Conservation (phyloP, 352 stramenopile species). For the Globisporangium canariense region DNA sequence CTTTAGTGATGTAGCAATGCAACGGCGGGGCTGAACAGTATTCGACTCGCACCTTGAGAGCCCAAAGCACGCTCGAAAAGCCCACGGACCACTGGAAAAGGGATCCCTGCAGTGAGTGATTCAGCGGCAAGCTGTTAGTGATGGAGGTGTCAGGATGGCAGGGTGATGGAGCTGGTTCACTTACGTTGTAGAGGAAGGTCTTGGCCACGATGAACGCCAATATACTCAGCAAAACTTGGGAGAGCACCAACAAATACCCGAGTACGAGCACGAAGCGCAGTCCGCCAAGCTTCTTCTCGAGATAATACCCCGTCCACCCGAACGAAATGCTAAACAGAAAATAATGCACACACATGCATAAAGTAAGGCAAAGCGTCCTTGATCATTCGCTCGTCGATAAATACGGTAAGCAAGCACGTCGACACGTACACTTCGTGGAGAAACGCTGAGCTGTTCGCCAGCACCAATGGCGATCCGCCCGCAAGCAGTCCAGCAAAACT, state of each 20-base stretch:
- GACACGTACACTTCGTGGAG: constrained; percentile 17
- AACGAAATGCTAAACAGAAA: constrained; percentile 21
- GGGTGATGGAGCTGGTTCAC: background rate
- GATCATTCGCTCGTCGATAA: background rate
- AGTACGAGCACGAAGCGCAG: constrained; percentile 23
- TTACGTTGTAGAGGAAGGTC: constrained; percentile 17
- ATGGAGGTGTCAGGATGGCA: background rate
- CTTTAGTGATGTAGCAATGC: too few relatives aligned
- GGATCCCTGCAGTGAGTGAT: constrained; percentile 10
- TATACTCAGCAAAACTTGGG: constrained; percentile 19
- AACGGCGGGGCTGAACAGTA: too few relatives aligned
- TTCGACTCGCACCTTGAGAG: constrained; percentile 17
- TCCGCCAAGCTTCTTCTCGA: constrained; percentile 25
- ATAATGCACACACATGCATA: background rate
- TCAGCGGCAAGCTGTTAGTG: background rate
- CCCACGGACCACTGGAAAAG: constrained; percentile 21
- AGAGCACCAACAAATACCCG: constrained; percentile 17
- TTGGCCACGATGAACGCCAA: constrained; percentile 20
- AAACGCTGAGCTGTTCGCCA: constrained; percentile 9
- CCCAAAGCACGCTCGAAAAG: constrained; percentile 26
- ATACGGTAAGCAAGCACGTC: background rate
- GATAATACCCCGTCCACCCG: constrained; percentile 24
- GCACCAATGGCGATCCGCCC: constrained; percentile 2
- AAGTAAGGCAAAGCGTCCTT: too few relatives aligned
- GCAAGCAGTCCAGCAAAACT: constrained; percentile 7